Evolutionary conservation across 306 rosid genomes (phyloP), one percentile per base, ranked within the genome.

Genomic region (Hippophae gyantsensis): DNA sequence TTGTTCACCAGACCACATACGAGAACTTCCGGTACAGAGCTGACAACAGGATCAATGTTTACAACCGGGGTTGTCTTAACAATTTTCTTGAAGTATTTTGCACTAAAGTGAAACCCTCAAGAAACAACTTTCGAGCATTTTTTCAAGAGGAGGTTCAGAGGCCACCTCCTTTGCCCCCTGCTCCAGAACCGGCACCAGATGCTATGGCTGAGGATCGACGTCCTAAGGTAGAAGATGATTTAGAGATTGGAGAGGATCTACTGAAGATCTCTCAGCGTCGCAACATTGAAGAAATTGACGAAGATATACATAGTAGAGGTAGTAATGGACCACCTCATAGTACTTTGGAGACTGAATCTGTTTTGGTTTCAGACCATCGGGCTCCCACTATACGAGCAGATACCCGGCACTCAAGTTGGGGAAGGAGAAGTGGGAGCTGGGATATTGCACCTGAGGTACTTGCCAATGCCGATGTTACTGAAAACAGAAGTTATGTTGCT

Each of bases 251-350:
- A 12, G 97, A 90, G 72, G 95, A 90, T 72, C 69, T 90, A 44
- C 66, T 90, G 76, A 90, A 90, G 76, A 90, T 90, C 72, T 90
- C 97, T 6, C 97, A 90, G 72, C 86, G 97, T 42, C 87, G 86
- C 67, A 86, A 87, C 56, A 58, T 84, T 8, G 95, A 82, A 69
- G 95, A 84, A 48, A 75, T 90, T 8, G 87, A 72, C 0, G 90
- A 86, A 63, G 97, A 82, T 62, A 77, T 82, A 65, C 82, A 59
- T 53, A 70, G 83, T 68, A 74, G 94, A 75, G 94, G 88, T 60
- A 81, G 85, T 79, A 84, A 78, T 26, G 94, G 86, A 49, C 73
- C 73, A 13, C 81, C 82, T 18, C 82, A 67, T 49, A 82, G 73
- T 76, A 14, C 76, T 42, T 73, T 73, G 0, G 97, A 86, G 66